Evolutionary conservation across 2,329 filamentous ascomycete species (phyloP), one percentile per base, ranked within the genome.

Genomic region (Lachnellula suecica): DNA sequence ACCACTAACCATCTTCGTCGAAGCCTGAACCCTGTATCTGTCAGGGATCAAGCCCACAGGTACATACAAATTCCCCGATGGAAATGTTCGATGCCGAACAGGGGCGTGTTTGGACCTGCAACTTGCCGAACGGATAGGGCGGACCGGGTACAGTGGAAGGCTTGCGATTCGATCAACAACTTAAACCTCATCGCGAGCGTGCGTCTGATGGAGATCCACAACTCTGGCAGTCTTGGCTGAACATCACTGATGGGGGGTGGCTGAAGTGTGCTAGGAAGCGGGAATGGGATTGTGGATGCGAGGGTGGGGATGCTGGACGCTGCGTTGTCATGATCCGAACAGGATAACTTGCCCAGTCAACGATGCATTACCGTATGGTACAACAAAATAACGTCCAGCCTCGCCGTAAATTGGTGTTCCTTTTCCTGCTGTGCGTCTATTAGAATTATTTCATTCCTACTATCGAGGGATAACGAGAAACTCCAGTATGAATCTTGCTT

Each of bases 31-130:
- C 43, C 25, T 15, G 17, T 15, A 22, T 42, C 35, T 46, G 31
- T 34, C 29, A 27, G 25, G 27, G 17, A n/a, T 40, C 17, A 10
- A 11, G 37, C 43, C 51, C 13, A 29, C 43, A 44, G 48, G 29
- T 50, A 47, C 46, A 54, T 15, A 24, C 44, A 53, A 62, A 62
- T 43, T 57, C 53, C 52, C 58, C 58, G 60, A 60, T 53, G 57
- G 57, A 60, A 60, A 58, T 56, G 55, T 52, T 56, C 50, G 51
- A 54, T 60, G 55, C 58, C 58, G 60, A 52, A 49, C 56, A 57
- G 56, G 58, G 53, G 49, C 35, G 29, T 40, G 54, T 58, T 56
- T 60, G 54, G 45, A 51, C 24, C 47, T 62, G 58, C 51, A 59
- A 57, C 49, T 42, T 56, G 52, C 56, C 56, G 53, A 53, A 50